Evolutionary conservation across 2,329 filamentous ascomycete genomes (phyloP), one percentile per base, ranked within the genome.

Genomic region (Paracoccidioides brasiliensis): DNA sequence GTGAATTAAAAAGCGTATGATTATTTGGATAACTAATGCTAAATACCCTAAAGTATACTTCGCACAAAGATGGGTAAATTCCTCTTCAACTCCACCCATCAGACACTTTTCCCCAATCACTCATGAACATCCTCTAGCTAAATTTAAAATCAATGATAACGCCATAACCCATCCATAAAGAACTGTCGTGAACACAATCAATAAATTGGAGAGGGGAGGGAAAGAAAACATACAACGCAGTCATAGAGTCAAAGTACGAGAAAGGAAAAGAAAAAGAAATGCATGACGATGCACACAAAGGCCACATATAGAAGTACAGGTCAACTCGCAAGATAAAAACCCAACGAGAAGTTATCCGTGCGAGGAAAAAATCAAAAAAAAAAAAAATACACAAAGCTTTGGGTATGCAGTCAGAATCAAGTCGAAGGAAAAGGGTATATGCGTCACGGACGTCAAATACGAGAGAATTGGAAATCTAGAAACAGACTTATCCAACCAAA

Each of bases 391-490:
- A 37, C 28, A 22, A 12, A 12, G 28, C 15, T 3, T 22, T 14
- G 40, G 10, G 28, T 33, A 42, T 33, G 51, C 9, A 53, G 9
- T 42, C 51, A 10, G 28, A 42, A 44, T 3, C 5, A 46, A 46
- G 44, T 32, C 28, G 38, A 14, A n/a, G 30, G 41, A 37, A 44
- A 35, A 22, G 42, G 51, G 51, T 41, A 51, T 52, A 52, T 32
- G 50, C 42, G 35, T 46, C 38, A 44, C 51, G 30, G 41, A 55
- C 49, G 28, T 55, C 32, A 37, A 33, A 57, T 51, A 42, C 48
- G 40, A 49, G 49, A 55, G 40, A 14, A 22, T 38, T 8, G 33
- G 33, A 32, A 22, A 33, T 33, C 30, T n/a, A 8, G 12, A 41
- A 41, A 53, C 50, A 53, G 33, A 37, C 41, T 22, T 53, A 53